Conservation (phyloP, 23 red algal species). For the Gracilaria gracilis region DNA sequence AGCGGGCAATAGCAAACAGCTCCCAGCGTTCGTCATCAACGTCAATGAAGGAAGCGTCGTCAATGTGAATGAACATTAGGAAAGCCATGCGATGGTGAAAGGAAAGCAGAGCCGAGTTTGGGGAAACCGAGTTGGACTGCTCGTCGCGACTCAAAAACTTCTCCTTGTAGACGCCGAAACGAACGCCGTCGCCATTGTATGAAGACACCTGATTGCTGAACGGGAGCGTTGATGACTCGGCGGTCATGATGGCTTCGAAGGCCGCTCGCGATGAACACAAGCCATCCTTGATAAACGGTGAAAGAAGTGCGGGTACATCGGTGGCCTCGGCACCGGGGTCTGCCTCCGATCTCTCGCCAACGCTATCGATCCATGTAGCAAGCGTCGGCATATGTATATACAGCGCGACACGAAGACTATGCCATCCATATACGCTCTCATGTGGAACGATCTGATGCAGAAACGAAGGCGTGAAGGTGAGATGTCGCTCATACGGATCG, state of each 20-base stretch:
- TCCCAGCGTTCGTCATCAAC: constrained; percentile 75
- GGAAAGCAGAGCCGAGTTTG: constrained; percentile 14
- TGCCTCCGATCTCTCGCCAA: constrained; percentile 14
- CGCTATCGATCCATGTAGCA: constrained; percentile 48
- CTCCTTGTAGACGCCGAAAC: constrained; percentile 57
- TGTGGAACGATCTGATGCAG: constrained; percentile 73
- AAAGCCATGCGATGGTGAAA: constrained; percentile 77
- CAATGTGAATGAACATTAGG: constrained; percentile 76
- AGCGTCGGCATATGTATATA: constrained; percentile 46
- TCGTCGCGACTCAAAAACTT: constrained; percentile 20
- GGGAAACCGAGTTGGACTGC: neutral
- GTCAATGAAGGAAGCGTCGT: constrained; percentile 80
- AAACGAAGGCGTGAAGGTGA: constrained; percentile 46
- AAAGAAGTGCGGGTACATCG: constrained; percentile 56
- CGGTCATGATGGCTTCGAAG: constrained; percentile 21
- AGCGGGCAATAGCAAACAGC: constrained; percentile 46
- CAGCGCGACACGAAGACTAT: constrained; percentile 28
- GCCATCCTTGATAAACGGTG: constrained; percentile 63
- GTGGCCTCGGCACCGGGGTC: constrained; percentile 46
- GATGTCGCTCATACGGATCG: neutral
- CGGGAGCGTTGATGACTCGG: neutral
- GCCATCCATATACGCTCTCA: constrained; percentile 50
- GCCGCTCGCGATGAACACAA: neutral
- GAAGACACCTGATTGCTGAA: neutral
- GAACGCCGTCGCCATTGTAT: neutral